Percentiles rank a stretch among this genome's conserved stretches.
Evolutionary conservation across 2,329 filamentous ascomycete species (phyloP).

Genomic region (Arthroderma uncinatum): DNA sequence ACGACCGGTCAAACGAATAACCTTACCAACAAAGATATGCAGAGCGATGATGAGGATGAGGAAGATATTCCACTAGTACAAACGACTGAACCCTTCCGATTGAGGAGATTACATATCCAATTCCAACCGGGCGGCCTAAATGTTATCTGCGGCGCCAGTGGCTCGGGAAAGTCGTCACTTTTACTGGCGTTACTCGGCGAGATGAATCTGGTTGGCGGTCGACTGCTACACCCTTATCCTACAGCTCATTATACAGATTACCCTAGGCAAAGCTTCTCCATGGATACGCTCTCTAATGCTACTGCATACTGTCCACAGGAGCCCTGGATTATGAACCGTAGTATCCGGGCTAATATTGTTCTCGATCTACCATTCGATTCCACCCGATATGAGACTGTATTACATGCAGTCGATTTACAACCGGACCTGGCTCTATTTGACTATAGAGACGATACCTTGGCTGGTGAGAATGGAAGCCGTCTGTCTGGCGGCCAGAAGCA

Average conservation of each 20-base stretch:
- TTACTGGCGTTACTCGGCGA: slow-evolving; percentile 5
- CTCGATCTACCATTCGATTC: slow-evolving; percentile 59
- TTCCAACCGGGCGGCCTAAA: background rate
- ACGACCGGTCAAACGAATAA: no score
- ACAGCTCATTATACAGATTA: background rate
- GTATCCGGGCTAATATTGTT: slow-evolving; percentile 56
- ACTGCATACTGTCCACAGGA: slow-evolving; percentile 37
- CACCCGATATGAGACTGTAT: slow-evolving; percentile 53
- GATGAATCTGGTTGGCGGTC: background rate
- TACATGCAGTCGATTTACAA: slow-evolving; percentile 52
- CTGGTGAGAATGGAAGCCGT: slow-evolving; percentile 52
- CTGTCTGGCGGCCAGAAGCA: slow-evolving; percentile 51
- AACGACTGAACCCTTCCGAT: background rate
- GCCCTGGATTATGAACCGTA: slow-evolving; percentile 60
- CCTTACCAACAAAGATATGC: no score
- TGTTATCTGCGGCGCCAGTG: background rate
- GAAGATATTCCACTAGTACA: no score
- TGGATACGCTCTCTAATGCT: background rate
- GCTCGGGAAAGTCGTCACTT: background rate
- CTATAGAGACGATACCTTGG: slow-evolving; percentile 50
- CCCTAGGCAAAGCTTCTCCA: background rate
- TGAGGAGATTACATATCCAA: background rate
- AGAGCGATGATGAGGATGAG: no score
- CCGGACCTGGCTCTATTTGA: slow-evolving; percentile 53
- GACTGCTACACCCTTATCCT: background rate